Base-by-base conservation (phyloP, 2,329 filamentous ascomycete genomes). In the Aspergillus awamori region DNA sequence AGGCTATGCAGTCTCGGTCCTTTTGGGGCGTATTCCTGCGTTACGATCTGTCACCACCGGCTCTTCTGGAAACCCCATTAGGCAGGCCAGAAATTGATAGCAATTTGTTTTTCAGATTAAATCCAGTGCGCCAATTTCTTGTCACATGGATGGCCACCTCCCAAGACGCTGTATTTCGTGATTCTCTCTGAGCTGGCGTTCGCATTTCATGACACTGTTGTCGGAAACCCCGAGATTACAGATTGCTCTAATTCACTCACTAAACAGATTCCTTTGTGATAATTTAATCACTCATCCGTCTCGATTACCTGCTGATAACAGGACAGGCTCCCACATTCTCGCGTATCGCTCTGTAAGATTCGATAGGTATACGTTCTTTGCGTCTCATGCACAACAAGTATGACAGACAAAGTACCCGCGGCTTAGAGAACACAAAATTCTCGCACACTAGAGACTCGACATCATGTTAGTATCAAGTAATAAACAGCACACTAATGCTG, bases 41-140 rank as follows among this genome's bases (percentile, higher is more conserved):
- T 47, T 30, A 5, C 26, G 38, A 53, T 49, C 49, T 38, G 49
- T 56, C 49, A 60, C 57, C 53, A 52, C 48, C 57, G 59, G 26
- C 20, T 22, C 52, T 26, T 26, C 15, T 48, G 28, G 45, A 43
- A 33, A 38, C 43, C 30, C 36, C 20, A 45, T 30, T 17, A 28
- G 47, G 26, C 26, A 15, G 26, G 15, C 26, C 8, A 15, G 26
- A 30, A 51, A 30, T n/a, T 20, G 24, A 30, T 17, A 51, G 26
- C 8, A 28, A 22, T 17, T 11, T 51, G 47, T 24, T 51, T 36
- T 33, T 51, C 26, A 30, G 26, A 17, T 51, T 2, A 33, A 28
- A 33, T 11, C n/a, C 7, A 30, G 47, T 22, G 47, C 47, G 15
- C 28, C 47, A 30, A 28, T 28, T 10, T 49, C 15, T 10, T 17